phyloP scores from a whole-genome alignment of 2,329 filamentous ascomycete genomes.

The Alternaria sp. region DNA sequence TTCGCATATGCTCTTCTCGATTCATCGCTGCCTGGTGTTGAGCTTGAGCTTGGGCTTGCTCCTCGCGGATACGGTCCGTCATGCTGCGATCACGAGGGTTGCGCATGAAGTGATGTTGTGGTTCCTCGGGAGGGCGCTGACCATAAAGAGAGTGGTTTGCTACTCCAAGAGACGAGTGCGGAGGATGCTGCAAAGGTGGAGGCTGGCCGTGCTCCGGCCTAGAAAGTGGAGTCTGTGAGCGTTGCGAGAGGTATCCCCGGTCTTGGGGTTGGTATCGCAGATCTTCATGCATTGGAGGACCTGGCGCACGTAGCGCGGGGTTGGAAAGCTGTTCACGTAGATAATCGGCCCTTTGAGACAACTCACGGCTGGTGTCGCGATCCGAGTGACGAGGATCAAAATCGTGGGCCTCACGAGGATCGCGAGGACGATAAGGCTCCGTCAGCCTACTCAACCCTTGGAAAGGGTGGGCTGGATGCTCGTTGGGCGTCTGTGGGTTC shows the following conservation, averaged over 20 bases:
- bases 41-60: slow-evolving; percentile 30
- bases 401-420: slow-evolving; percentile 39
- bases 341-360: slow-evolving; percentile 39
- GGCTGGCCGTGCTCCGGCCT: slow-evolving; percentile 37
- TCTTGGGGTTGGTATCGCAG: slow-evolving; percentile 39
- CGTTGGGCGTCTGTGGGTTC: slow-evolving; percentile 42
- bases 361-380: slow-evolving; percentile 42
- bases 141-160: slow-evolving; percentile 34
- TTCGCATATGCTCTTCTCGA: slow-evolving; percentile 31
- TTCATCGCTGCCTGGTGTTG: slow-evolving; percentile 32
- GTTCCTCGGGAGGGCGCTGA: slow-evolving; percentile 39
- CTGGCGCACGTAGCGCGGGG: slow-evolving; percentile 26
- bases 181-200: slow-evolving; percentile 40
- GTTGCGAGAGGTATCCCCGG: slow-evolving; percentile 35
- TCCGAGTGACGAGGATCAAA: slow-evolving; percentile 40
- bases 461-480: slow-evolving; percentile 33
- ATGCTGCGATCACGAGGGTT: slow-evolving; percentile 30
- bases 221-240: slow-evolving; percentile 45
- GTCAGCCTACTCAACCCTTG: slow-evolving; percentile 30
- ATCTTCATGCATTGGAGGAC: slow-evolving; percentile 35
- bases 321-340: slow-evolving; percentile 40
- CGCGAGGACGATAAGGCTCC: slow-evolving; percentile 39
- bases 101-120: slow-evolving; percentile 30
- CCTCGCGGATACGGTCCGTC: slow-evolving; percentile 40
- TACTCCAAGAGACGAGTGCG: slow-evolving; percentile 38